Percentiles rank a stretch among this genome's conserved stretches.
These are phyloP conservation scores for Pleurotus sapidus DNA, from an alignment of 768 basidiomycete genomes.

Conservation along the genomic window DNA sequence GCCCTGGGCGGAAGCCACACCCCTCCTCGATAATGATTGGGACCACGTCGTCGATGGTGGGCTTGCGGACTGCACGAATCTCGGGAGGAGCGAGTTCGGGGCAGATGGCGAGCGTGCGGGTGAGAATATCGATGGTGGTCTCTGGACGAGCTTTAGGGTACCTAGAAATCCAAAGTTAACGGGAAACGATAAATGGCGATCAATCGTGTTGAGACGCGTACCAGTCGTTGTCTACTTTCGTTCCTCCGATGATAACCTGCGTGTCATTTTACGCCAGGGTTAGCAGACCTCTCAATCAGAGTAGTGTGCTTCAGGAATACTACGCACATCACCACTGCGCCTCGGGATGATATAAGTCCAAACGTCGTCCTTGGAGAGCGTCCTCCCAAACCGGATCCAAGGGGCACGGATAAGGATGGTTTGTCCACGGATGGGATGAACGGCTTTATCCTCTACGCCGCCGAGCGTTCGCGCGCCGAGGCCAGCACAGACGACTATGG, in stretches of 20 bases:
- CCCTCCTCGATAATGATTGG: conserved; percentile 48
- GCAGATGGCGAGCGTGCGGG: conserved; percentile 46
- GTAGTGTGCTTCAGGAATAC: not conserved
- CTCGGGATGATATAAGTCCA: conserved; percentile 68
- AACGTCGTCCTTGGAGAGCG: conserved; percentile 31
- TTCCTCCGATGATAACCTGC: conserved; percentile 61
- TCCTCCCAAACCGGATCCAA: conserved; percentile 55
- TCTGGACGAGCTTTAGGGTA: conserved; percentile 63
- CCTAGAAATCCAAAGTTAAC: conserved; percentile 30
- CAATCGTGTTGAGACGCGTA: conserved; percentile 13
- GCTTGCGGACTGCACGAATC: conserved; percentile 40
- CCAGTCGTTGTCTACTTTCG: conserved; percentile 61
- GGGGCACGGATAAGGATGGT: conserved; percentile 75
- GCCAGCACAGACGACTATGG: conserved; percentile 69
- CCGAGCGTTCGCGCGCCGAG: conserved; percentile 72
- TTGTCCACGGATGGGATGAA: conserved; percentile 84
- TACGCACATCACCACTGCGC: conserved; percentile 48
- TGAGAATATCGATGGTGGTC: conserved; percentile 58
- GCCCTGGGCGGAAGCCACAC: conserved; percentile 61
- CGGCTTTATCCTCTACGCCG: conserved; percentile 73
- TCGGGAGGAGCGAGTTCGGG: conserved; percentile 59
- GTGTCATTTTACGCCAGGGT: not conserved
- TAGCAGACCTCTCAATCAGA: not conserved
- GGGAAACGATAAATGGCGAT: no score
- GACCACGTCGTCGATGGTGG: conserved; percentile 47